phyloP scores from a whole-genome alignment of 345 rosid species.

The Litchi chinensis region DNA sequence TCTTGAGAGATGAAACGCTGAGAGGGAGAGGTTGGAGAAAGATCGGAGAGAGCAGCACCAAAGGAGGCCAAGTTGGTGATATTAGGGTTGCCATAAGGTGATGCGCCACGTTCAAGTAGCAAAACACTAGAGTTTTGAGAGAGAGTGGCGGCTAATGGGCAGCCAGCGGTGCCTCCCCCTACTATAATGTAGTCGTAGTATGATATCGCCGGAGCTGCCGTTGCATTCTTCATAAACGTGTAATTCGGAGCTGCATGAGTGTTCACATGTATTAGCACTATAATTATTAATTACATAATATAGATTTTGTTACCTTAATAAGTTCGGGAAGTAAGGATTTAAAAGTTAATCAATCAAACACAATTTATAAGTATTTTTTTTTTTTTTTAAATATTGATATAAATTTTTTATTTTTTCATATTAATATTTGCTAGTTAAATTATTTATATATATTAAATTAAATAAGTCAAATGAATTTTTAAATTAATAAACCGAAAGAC shows the following conservation, averaged over 20 bases:
- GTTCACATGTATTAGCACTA: too few species aligned
- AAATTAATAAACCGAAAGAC: too few species aligned
- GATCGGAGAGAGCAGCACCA: slow-evolving; percentile 55
- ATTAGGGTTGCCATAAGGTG: slow-evolving; percentile 64
- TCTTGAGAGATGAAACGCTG: slow-evolving; percentile 74
- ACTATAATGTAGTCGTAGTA: slow-evolving; percentile 66
- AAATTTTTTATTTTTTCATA: too few species aligned
- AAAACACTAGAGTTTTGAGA: slow-evolving; percentile 60
- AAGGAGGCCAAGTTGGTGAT: slow-evolving; percentile 49
- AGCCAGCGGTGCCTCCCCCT: slow-evolving; percentile 87
- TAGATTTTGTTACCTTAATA: too few species aligned
- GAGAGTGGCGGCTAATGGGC: slow-evolving; percentile 78
- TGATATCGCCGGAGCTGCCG: slow-evolving; percentile 29
- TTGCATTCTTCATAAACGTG: slow-evolving; percentile 48
- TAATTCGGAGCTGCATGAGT: slow-evolving; percentile 39
- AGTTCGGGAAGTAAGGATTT: too few species aligned
- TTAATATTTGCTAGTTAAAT: too few species aligned
- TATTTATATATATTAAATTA: too few species aligned
- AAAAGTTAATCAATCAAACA: too few species aligned
- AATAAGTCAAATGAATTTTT: too few species aligned
- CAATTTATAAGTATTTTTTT: too few species aligned
- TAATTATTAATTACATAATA: too few species aligned
- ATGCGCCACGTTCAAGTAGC: slow-evolving; percentile 74
- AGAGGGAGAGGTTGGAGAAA: slow-evolving; percentile 55
- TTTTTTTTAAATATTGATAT: too few species aligned